Evolutionary conservation across 2,329 filamentous ascomycete species (phyloP), one percentile per base, ranked within the genome.

Genomic region (Fusarium acutatum): DNA sequence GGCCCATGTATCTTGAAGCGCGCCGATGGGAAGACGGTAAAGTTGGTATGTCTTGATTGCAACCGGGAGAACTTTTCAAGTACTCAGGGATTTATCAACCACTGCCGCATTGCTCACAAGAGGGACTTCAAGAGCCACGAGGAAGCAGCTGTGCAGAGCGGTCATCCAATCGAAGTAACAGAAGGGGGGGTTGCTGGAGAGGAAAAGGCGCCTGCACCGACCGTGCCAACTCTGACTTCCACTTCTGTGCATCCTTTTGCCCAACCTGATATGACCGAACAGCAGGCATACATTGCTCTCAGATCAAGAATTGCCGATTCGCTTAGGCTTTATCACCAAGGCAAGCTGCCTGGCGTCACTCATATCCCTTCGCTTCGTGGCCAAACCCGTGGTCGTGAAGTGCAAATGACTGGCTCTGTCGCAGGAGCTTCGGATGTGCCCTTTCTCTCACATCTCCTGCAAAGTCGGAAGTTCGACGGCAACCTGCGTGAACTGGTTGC

Each of bases 51-150:
- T 85, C 84, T 93, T 67, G 93, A 96, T 81, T 98, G 96, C 82
- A 88, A 94, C 56, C 89, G 96, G 72, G 94, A 94, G 81, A 94
- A 98, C 81, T 98, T 98, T 80, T 95, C 93, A 63, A 98, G 95
- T 84, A 97, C 95, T 0, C 96, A 98, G 82, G 96, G 96, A n/a
- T 98, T 98, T 83, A 96, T 99, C 84, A 99, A 99, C 80, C 96
- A 99, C 81, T 98, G 96, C 81, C 94, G 96, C 64, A 98, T 99
- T 77, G 95, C 95, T 32, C 96, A 99, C 83, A 93, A 93, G 80
- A 89, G 94, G 67, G 95, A 97, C 73, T 98, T 95, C 86, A 96
- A 97, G 84, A 98, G 94, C 77, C 96, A 99, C 79, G 96, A 98
- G 81, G 94, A 95, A 79, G 96, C 96, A 71, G 96, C 96, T 38